A percentile compares a stretch with the other conserved stretches of the same genome.
These are phyloP conservation scores for Hyaloscypha variabilis DNA, from an alignment of 495 filamentous ascomycete species.

Conservation along the genomic window DNA sequence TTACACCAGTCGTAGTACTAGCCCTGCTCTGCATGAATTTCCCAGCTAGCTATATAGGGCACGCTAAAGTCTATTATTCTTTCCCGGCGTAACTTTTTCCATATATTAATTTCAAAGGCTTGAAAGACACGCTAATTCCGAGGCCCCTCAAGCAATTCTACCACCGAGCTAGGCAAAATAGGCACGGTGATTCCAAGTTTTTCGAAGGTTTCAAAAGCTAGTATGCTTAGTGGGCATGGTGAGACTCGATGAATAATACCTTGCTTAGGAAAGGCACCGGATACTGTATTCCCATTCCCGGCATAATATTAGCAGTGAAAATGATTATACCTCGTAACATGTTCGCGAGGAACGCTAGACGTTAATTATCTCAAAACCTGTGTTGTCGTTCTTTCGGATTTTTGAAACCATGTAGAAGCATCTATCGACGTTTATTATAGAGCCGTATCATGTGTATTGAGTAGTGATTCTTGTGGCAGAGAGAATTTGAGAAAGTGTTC, in stretches of 20 bases:
- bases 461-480: slow-evolving; percentile 7
- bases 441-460: slow-evolving; percentile 6
- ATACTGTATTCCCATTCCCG: slow-evolving; percentile 12
- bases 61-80: slow-evolving; percentile 11
- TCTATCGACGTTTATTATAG: slow-evolving; percentile 1
- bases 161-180: background rate
- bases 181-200: too few relatives aligned
- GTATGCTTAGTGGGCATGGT: too few relatives aligned
- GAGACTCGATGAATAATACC: slow-evolving; percentile 20
- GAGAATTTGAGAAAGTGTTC: slow-evolving; percentile 4
- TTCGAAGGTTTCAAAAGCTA: too few relatives aligned
- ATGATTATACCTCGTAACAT: slow-evolving; percentile 18
- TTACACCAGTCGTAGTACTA: slow-evolving; percentile 18
- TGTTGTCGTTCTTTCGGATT: slow-evolving; percentile 1
- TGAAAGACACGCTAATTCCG: slow-evolving; percentile 6
- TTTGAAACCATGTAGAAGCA: slow-evolving; percentile 8
- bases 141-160: slow-evolving; percentile 1
- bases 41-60: slow-evolving; percentile 14
- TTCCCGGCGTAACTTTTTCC: slow-evolving; percentile 9
- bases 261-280: slow-evolving; percentile 19
- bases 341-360: slow-evolving; percentile 12
- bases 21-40: slow-evolving; percentile 24
- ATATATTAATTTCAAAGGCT: slow-evolving; percentile 7
- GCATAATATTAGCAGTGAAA: too few relatives aligned
- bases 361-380: slow-evolving; percentile 7